Evolutionary conservation across 441 rosid genomes (phyloP), one percentile per base, ranked within the genome.

Genomic region (Omphalea diandra): DNA sequence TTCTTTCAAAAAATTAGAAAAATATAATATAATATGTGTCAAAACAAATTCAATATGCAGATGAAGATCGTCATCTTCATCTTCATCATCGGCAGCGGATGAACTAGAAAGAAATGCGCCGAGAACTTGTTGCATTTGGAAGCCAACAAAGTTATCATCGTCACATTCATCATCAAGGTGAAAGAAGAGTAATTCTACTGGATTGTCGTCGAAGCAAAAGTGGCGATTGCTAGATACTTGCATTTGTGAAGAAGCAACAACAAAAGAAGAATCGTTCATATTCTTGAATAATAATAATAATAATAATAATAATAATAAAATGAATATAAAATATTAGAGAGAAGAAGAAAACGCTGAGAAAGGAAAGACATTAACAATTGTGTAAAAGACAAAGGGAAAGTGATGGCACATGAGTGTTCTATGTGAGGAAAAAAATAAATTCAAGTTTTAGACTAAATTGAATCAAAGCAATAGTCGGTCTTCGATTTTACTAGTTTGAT

Each of bases 121-220:
- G 6, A 90, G 80, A 47, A 86, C 80, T 18, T 94, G 83, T 78
- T 90, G 97, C 67, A 76, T 82, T 17, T 89, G 98, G 97, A 68
- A 75, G 4, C 93, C 86, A 12, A 84, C 83, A 71, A 72, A 69
- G 7, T 33, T 79, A 4, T 67, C 71, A 7, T 46, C 59, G 22
- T 55, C 83, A 33, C 82, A 84, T 63, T 82, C 88, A 33, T 83
- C 88, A 36, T 80, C 80, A 59, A 77, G 82, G 31, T 87, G 97
- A 57, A 78, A 83, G 74, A 93, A 90, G 83, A 90, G 96, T 70
- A 88, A 81, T 66, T 91, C 97, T 2, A 86, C 96, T 0, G 95
- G 96, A 31, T 83, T 94, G 5, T 74, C 86, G 24, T 75, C 90
- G 17, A 88, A 79, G 76, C 79, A 38, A 11, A 27, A n/a, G 61